These are phyloP conservation scores for Chrysanthemum lavandulifolium DNA, from an alignment of 129 eudicot genomes.

Conservation along the genomic window DNA sequence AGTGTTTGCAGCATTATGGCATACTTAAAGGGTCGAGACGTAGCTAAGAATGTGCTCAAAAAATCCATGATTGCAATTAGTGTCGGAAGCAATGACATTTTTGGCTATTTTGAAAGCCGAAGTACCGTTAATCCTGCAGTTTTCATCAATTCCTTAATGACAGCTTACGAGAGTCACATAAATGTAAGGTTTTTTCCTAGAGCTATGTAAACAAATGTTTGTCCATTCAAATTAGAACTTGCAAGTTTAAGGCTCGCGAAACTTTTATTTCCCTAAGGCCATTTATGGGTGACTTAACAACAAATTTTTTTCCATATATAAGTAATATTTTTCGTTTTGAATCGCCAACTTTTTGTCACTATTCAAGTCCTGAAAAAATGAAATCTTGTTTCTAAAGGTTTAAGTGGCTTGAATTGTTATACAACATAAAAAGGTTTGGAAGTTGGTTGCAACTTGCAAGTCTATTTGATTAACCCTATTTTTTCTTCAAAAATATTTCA, in stretches of 20 bases:
- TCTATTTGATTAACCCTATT: background rate
- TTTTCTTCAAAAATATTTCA: background rate
- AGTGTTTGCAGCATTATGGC: conserved; percentile 24
- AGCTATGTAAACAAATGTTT: no score
- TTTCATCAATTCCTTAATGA: conserved; percentile 26
- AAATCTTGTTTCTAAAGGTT: no score
- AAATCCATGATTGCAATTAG: conserved; percentile 42
- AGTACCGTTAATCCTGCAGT: conserved; percentile 20
- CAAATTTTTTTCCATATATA: no score
- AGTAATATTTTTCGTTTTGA: no score
- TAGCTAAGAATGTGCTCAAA: conserved; percentile 28
- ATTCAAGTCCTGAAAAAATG: no score
- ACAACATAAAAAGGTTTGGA: no score
- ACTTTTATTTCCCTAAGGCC: no score
- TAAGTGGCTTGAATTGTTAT: no score
- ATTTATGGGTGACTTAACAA: no score
- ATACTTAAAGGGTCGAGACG: conserved; percentile 22
- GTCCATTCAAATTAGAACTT: no score
- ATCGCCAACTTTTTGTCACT: no score
- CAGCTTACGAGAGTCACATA: conserved; percentile 33
- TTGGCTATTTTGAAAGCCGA: conserved; percentile 31
- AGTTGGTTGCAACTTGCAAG: background rate
- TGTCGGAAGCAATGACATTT: conserved; percentile 51
- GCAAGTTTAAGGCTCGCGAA: no score
- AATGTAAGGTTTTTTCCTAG: conserved; percentile 25